Base-by-base conservation (phyloP, 768 basidiomycete genomes). In the Podaxis sp. region DNA sequence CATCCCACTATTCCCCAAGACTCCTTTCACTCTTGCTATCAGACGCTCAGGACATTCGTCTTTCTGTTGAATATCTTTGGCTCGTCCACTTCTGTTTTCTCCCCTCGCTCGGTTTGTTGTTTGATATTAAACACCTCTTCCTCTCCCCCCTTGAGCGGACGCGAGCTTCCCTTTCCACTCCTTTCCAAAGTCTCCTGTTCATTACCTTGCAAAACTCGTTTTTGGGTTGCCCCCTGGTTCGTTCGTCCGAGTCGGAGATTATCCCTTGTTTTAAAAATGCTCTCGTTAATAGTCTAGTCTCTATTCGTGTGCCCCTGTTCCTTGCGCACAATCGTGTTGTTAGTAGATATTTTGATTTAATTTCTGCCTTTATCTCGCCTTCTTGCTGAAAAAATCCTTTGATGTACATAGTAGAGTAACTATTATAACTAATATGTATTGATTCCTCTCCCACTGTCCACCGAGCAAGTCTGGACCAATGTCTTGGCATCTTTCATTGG, bases 401-500 rank as follows among this genome's bases (percentile, higher is more conserved):
- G 41, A 46, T 61, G 54, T 61, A 61, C 43, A 22, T 22, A 61
- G 41, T 61, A 61, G 54, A 61, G 22, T 61, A 61, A 56, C 43
- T 38, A 43, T 61, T 61, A 61, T 61, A 47, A 36, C 33, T 61
- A 61, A 61, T 61, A 61, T 61, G 60, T 61, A 61, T 55, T 55
- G 59, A 41, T 25, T 52, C 24, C 49, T 47, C 22, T n/a, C 25
- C n/a, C 19, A 4, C 38, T 22, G 29, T 12, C 40, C 13, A 17
- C 4, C 7, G 55, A 57, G 15, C 41, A 57, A 40, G 17, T 27
- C 11, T 41, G 6, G 46, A 54, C 51, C 59, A 61, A 43, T 19
- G 38, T n/a, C 29, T n/a, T 53, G 51, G 59, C 15, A 50, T 15
- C 51, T 41, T 60, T 53, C 51, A 55, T 47, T 61, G 40, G 40